A percentile compares a stretch with the other conserved stretches of the same genome.
These are phyloP conservation scores for Hysterangium stoloniferum DNA, from an alignment of 768 basidiomycete species.

Conservation along the genomic window DNA sequence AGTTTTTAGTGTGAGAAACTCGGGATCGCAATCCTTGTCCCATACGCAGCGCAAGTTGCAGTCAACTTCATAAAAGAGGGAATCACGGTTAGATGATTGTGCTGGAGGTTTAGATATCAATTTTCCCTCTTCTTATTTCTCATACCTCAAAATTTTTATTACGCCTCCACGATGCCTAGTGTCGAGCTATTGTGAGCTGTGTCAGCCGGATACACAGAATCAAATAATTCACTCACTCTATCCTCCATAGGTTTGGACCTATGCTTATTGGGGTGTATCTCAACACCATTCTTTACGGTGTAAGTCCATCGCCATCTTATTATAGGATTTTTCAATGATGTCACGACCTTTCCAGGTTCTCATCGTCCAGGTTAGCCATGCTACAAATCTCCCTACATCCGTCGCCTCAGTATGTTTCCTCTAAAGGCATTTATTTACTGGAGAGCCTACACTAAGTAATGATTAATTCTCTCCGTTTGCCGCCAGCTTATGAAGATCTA, in stretches of 20 bases:
- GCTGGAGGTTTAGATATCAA: too few species aligned
- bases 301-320: neutral
- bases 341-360: neutral
- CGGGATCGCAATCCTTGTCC: too few species aligned
- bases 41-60: too few species aligned
- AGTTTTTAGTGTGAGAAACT: too few species aligned
- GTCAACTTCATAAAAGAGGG: too few species aligned
- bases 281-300: slow-evolving; percentile 18
- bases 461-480: neutral
- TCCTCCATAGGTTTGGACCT: slow-evolving; percentile 12
- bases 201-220: neutral
- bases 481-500: neutral
- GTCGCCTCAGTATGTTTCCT: neutral
- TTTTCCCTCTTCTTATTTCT: too few species aligned
- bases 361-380: neutral
- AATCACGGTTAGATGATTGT: too few species aligned
- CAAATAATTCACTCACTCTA: neutral
- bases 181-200: slow-evolving; percentile 1
- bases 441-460: neutral
- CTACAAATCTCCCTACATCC: neutral
- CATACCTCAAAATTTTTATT: too few species aligned
- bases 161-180: neutral
- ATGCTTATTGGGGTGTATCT: slow-evolving; percentile 18
- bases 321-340: neutral
- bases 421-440: neutral